Percentiles rank a stretch among this genome's conserved stretches.
phyloP scores from a whole-genome alignment of 1,284 basidiomycete genomes.

The Inonotus obliquus region DNA sequence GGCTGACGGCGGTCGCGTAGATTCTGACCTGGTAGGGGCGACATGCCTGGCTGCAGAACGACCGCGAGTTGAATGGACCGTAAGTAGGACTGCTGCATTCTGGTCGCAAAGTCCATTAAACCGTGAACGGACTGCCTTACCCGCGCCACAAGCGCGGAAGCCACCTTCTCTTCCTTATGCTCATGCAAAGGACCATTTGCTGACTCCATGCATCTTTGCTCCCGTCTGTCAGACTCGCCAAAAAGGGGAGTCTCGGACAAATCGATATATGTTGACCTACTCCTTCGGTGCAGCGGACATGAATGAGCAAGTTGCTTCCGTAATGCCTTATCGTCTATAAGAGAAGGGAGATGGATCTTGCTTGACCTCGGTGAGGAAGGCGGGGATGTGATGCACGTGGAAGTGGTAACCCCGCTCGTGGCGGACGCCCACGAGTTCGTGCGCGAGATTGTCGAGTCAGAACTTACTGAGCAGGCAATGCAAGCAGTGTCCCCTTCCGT shows the following conservation, averaged over 20 bases:
- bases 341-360: slow-evolving; percentile 32
- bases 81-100: slow-evolving; percentile 17
- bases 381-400: slow-evolving; percentile 32
- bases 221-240: background rate
- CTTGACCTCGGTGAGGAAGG: slow-evolving; percentile 38
- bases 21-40: background rate
- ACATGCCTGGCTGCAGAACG: background rate
- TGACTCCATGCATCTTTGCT: background rate
- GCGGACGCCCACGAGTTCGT: slow-evolving; percentile 56
- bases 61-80: slow-evolving; percentile 16
- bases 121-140: slow-evolving; percentile 14
- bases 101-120: slow-evolving; percentile 16
- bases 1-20: slow-evolving; percentile 19
- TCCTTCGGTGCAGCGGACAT: slow-evolving; percentile 6
- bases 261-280: slow-evolving; percentile 18
- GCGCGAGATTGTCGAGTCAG: slow-evolving; percentile 36
- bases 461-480: slow-evolving; percentile 26
- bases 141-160: slow-evolving; percentile 6
- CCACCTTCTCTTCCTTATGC: background rate
- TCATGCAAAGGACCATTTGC: background rate
- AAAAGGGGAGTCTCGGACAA: slow-evolving; percentile 21
- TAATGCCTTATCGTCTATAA: slow-evolving; percentile 4
- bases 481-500: slow-evolving; percentile 30
- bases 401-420: slow-evolving; percentile 35
- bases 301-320: slow-evolving; percentile 6